Base-by-base conservation (phyloP, 2,329 filamentous ascomycete species). In the Daldinia sp. region DNA sequence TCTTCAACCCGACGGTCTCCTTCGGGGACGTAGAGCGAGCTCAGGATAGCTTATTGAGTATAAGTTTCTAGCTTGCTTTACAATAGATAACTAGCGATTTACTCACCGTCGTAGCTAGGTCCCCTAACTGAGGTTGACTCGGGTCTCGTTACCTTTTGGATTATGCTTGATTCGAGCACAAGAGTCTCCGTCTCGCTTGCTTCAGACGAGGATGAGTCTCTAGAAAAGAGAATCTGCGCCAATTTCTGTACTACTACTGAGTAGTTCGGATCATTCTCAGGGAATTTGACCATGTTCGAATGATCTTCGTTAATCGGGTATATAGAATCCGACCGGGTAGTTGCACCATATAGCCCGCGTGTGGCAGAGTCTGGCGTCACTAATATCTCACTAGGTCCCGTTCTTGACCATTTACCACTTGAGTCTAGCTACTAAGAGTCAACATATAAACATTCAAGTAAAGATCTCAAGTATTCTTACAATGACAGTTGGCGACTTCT, bases 221-320 rank as follows among this genome's bases (percentile, higher is more conserved):
- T 42, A 3, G 53, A 28, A 26, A 42, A 35, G 23, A 56, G 20
- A 6, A 56, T n/a, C 37, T 42, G 37, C 4, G 20, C 23, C n/a
- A 56, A 30, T 6, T 60, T 69, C 15, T 42, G 23, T 6, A 44
- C 13, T 15, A 65, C 46, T 5, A 72, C 39, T 4, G 10, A 33
- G 20, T 68, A 41, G 37, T 65, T 67, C 6, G 30, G 37, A 41
- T 73, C 64, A 7, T 60, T 66, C 5, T 41, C 46, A 0, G 44
- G 1, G 15, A 75, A 75, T n/a, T 75, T 76, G n/a, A 75, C 74
- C 63, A 76, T 75, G 13, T 69, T 63, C 2, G 73, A 75, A 48
- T 76, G 74, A 20, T 70, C 70, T 42, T 70, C 67, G 18, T 76
- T 60, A 30, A 76, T 75, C 0, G 69, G 67, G 23, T 74, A 68